Conservation (phyloP, 805 yeast genomes). For the Saturnispora zaruensis region DNA sequence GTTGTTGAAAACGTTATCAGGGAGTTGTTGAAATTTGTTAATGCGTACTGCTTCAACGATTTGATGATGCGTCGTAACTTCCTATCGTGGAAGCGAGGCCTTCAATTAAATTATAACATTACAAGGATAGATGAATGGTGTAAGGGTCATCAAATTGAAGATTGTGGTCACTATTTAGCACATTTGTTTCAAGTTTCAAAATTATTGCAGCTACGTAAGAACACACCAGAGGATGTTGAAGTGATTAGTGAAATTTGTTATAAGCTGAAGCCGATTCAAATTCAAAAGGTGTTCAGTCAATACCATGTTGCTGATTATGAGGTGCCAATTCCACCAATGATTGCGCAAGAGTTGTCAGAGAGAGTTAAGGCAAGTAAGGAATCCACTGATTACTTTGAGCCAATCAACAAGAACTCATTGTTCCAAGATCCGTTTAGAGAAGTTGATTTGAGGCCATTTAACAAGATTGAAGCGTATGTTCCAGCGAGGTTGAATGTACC, state of each 20-base stretch:
- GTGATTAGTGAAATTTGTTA: slow-evolving; percentile 92
- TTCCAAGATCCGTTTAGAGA: slow-evolving; percentile 78
- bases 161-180: slow-evolving; percentile 73
- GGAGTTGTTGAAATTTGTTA: slow-evolving; percentile 78
- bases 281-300: slow-evolving; percentile 83
- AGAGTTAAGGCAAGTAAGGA: slow-evolving; percentile 54
- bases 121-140: slow-evolving; percentile 98
- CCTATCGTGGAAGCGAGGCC: slow-evolving; percentile 94
- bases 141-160: slow-evolving; percentile 82
- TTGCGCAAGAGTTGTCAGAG: slow-evolving; percentile 73
- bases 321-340: slow-evolving; percentile 77
- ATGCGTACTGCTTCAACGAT: slow-evolving; percentile 91
- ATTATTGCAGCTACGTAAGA: slow-evolving; percentile 83
- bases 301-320: slow-evolving; percentile 92
- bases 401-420: slow-evolving; percentile 61
- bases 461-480: slow-evolving; percentile 79
- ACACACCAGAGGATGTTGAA: slow-evolving; percentile 79
- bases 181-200: slow-evolving; percentile 92
- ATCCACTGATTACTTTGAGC: slow-evolving; percentile 60
- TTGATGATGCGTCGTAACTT: slow-evolving; percentile 90
- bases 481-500: slow-evolving; percentile 94
- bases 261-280: slow-evolving; percentile 88
- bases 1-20: slow-evolving; percentile 77
- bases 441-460: slow-evolving; percentile 67
- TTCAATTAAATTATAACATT: slow-evolving; percentile 92